Conservation (phyloP, 768 basidiomycete genomes). For the Lactifluus volemus region DNA sequence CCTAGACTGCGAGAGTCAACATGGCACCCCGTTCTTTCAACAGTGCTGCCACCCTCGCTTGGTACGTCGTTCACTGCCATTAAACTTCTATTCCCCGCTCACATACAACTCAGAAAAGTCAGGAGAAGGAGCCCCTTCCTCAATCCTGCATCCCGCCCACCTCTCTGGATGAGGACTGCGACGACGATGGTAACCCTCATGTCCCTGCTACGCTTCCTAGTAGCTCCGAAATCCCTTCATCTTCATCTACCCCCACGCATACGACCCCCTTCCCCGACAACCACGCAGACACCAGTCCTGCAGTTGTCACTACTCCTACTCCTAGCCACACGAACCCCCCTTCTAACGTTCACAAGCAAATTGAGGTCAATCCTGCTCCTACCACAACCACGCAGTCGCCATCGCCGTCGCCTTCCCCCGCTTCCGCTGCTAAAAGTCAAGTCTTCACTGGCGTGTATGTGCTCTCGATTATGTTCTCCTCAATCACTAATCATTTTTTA, state of each 20-base stretch:
- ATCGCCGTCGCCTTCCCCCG: conserved; percentile 1
- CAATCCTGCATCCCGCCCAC: conserved; percentile 42
- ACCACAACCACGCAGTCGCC: neutral
- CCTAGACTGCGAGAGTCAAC: conserved; percentile 37
- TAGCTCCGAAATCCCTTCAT: neutral
- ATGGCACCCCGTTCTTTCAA: conserved; percentile 44
- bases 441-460: conserved; percentile 1
- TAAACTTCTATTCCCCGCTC: neutral
- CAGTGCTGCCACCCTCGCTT: conserved; percentile 65
- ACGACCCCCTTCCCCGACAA: neutral
- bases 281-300: neutral
- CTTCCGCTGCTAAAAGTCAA: neutral
- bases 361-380: neutral
- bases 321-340: neutral
- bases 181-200: conserved; percentile 18
- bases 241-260: neutral
- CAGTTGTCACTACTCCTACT: too few species aligned
- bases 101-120: conserved; percentile 35
- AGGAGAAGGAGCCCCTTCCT: conserved; percentile 39
- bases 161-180: conserved; percentile 25
- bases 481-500: neutral
- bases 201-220: neutral
- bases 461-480: neutral
- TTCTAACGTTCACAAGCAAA: neutral
- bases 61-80: conserved; percentile 28